Evolutionary conservation across 495 filamentous ascomycete species (phyloP).

Genomic region (Lindgomyces ingoldianus): DNA sequence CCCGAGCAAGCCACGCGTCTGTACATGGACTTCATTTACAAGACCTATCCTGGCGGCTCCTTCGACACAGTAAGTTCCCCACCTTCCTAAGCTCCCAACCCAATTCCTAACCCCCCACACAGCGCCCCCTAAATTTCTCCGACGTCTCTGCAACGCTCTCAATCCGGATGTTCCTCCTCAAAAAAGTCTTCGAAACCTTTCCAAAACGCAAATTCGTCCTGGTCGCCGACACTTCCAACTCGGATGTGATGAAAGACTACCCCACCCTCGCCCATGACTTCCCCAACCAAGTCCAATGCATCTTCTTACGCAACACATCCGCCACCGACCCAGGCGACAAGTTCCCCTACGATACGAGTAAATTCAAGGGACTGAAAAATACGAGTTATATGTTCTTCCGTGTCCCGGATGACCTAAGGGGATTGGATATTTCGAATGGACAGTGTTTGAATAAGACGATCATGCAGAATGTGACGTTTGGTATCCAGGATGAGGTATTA

Average conservation of each 20-base stretch:
- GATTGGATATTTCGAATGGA: conserved; percentile 68
- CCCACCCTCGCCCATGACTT: conserved; percentile 64
- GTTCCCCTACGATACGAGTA: conserved; percentile 73
- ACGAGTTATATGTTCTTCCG: conserved; percentile 77
- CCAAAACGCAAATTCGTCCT: conserved; percentile 74
- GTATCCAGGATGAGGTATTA: conserved; percentile 62
- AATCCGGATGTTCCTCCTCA: conserved; percentile 67
- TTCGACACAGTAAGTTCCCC: conserved; percentile 58
- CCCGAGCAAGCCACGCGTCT: conserved; percentile 75
- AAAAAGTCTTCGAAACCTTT: conserved; percentile 72
- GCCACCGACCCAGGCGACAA: conserved; percentile 61
- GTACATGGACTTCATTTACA: conserved; percentile 81
- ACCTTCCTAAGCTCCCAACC: background rate
- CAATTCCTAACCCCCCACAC: background rate
- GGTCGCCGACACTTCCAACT: conserved; percentile 75
- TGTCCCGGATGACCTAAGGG: conserved; percentile 65
- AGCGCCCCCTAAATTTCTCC: conserved; percentile 74
- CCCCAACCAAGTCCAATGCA: conserved; percentile 74
- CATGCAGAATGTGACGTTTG: conserved; percentile 68
- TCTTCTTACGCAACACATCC: conserved; percentile 72
- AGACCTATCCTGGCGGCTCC: conserved; percentile 67
- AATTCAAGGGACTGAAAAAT: conserved; percentile 65
- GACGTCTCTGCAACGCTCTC: conserved; percentile 69
- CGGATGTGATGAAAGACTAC: conserved; percentile 75
- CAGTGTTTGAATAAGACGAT: conserved; percentile 66